Percentiles rank a stretch among this genome's conserved stretches.
phyloP scores from a whole-genome alignment of 2,329 filamentous ascomycete genomes.

The Amauroascus verrucosus region DNA sequence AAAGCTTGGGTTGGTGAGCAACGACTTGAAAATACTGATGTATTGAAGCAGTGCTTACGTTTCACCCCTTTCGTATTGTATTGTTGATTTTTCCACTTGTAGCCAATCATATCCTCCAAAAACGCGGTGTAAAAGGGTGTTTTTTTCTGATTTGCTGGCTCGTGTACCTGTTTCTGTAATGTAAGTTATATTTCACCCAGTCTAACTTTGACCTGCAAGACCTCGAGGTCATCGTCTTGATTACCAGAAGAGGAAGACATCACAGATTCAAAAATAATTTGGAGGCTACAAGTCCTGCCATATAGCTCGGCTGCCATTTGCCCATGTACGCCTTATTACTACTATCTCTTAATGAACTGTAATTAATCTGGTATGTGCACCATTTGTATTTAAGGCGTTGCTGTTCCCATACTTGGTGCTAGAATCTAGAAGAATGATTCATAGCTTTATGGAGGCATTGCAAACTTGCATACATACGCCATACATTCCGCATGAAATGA shows the following conservation, averaged over 20 bases:
- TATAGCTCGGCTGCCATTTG: neutral
- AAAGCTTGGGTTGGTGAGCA: neutral
- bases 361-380: neutral
- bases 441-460: too few relatives aligned
- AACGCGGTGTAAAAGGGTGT: neutral
- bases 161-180: neutral
- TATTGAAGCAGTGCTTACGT: neutral
- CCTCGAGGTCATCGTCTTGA: neutral
- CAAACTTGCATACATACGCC: too few relatives aligned
- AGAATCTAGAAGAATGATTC: neutral
- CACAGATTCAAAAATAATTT: neutral
- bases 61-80: neutral
- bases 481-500: neutral
- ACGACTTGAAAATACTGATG: neutral
- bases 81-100: neutral
- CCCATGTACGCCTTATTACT: neutral
- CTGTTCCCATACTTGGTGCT: neutral
- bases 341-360: neutral
- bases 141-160: neutral
- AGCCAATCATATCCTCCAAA: neutral
- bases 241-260: neutral
- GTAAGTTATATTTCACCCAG: neutral
- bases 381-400: neutral
- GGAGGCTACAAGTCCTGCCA: conserved; percentile 18
- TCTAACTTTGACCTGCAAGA: neutral